A percentile compares a stretch with the other conserved stretches of the same genome.
These are phyloP conservation scores for Terfezia boudieri DNA, from an alignment of 495 filamentous ascomycete species.

Conservation along the genomic window DNA sequence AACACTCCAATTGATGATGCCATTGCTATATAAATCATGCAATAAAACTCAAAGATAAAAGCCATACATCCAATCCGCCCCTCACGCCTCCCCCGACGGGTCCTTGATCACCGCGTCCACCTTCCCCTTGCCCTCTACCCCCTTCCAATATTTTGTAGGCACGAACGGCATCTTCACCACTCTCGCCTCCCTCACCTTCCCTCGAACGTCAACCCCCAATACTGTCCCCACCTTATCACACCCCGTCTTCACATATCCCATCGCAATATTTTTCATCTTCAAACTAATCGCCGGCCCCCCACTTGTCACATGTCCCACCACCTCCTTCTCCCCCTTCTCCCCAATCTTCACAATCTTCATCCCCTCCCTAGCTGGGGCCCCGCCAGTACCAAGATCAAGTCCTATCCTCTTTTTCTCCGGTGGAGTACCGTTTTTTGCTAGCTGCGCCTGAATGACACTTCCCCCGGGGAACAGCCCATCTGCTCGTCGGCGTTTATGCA, in stretches of 20 bases:
- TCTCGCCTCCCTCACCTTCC: conserved; percentile 53
- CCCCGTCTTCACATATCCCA: conserved; percentile 76
- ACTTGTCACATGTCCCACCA: conserved; percentile 55
- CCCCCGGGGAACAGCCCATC: conserved; percentile 24
- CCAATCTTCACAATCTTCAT: conserved; percentile 46
- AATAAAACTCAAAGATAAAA: no score
- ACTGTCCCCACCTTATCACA: conserved; percentile 73
- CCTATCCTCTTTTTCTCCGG: conserved; percentile 30
- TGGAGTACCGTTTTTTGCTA: conserved; percentile 31
- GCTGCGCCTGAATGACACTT: background rate
- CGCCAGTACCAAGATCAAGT: conserved; percentile 46
- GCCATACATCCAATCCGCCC: no score
- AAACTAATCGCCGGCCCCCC: conserved; percentile 75
- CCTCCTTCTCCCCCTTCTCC: conserved; percentile 20
- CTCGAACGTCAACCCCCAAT: conserved; percentile 57
- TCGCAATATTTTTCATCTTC: conserved; percentile 63
- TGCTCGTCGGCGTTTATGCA: conserved; percentile 51
- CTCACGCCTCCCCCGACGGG: no score
- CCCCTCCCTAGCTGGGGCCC: conserved; percentile 76
- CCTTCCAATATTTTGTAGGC: conserved; percentile 50
- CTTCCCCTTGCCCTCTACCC: background rate
- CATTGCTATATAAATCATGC: no score
- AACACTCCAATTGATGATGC: no score
- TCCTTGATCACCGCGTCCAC: no score
- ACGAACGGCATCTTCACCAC: conserved; percentile 93